Evolutionary conservation across 345 rosid genomes (phyloP), one percentile per base, ranked within the genome.

Genomic region (Raphanus sativus): DNA sequence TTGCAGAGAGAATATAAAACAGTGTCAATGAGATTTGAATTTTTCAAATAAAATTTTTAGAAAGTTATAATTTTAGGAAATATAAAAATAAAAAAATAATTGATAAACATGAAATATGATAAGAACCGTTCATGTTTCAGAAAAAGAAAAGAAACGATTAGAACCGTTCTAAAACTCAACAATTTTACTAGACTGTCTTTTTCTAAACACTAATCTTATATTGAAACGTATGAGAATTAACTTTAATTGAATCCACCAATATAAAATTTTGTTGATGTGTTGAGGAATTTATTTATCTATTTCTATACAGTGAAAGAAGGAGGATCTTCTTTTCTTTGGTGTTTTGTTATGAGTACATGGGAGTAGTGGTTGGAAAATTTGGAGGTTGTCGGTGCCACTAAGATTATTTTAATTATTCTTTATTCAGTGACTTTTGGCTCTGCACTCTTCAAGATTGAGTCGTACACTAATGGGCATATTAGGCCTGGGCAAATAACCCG

Each of bases 331-430:
- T 73, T 67, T 73, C 58, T 72, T 50, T 67, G 74, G 77, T 73
- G 74, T 67, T 78, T 61, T 78, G 77, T 73, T 34, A 78, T 67
- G 81, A 78, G 74, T 34, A 73, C 77, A 36, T 67, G 74, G 70
- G 70, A 61, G 74, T 54, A 73, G 81, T 78, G 65, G 81, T 78
- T 78, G 74, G 74, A 78, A 28, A 67, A 45, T 61, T 73, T 78
- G 77, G 81, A 67, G 70, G 50, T 45, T 45, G 61, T 56, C 61
- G 61, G 61, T 24, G 29, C 60, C 60, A 55, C 60, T 3, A 8
- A 9, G 29, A 56, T 56, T 56, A 24, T 3, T 21, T 8, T 56
- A 21, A 8, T 24, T 11, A 3, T 56, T 56, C 52, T 77, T 58
- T 55, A 17, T 45, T 45, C 52, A 13, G 3, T 30, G 42, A 1